Percentiles rank a stretch among this genome's conserved stretches.
These are phyloP conservation scores for Fomes fomentarius DNA, from an alignment of 1,284 basidiomycete species.

Conservation along the genomic window DNA sequence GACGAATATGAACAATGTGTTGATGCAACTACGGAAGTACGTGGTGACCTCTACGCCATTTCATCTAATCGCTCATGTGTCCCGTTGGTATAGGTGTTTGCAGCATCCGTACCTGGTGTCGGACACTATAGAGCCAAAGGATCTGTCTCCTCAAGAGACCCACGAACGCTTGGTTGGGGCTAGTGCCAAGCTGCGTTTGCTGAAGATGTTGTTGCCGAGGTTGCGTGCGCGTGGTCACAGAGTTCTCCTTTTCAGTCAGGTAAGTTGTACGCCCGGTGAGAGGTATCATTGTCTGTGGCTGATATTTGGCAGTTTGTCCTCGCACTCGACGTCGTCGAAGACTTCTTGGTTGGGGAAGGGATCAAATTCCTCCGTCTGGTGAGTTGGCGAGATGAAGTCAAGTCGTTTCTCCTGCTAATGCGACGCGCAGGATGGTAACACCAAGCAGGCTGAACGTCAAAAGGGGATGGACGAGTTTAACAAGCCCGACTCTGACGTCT, in stretches of 20 bases:
- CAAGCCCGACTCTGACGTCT: constrained; percentile 81
- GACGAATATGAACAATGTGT: constrained; percentile 73
- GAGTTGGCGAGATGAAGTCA: constrained; percentile 29
- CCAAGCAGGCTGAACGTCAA: constrained; percentile 86
- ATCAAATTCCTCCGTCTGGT: constrained; percentile 90
- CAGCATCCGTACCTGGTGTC: constrained; percentile 93
- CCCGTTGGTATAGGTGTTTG: constrained; percentile 73
- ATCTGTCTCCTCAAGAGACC: constrained; percentile 59
- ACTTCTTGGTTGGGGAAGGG: constrained; percentile 91
- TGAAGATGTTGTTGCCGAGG: constrained; percentile 85
- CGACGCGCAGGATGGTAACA: constrained; percentile 79
- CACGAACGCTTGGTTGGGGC: constrained; percentile 85
- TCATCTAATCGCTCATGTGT: constrained; percentile 9
- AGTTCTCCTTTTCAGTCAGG: constrained; percentile 97
- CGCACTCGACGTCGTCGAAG: constrained; percentile 89
- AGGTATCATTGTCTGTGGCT: no score
- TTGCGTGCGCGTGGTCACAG: constrained; percentile 91
- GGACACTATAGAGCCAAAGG: constrained; percentile 79
- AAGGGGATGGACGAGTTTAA: constrained; percentile 96
- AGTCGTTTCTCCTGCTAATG: background rate
- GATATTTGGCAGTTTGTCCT: constrained; percentile 86
- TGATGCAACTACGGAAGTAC: constrained; percentile 88
- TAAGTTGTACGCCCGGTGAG: constrained; percentile 51
- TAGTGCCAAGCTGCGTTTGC: constrained; percentile 86
- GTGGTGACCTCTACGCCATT: no score